These are phyloP conservation scores for Exophiala sp. DNA, from an alignment of 2,329 filamentous ascomycete genomes.

Conservation along the genomic window DNA sequence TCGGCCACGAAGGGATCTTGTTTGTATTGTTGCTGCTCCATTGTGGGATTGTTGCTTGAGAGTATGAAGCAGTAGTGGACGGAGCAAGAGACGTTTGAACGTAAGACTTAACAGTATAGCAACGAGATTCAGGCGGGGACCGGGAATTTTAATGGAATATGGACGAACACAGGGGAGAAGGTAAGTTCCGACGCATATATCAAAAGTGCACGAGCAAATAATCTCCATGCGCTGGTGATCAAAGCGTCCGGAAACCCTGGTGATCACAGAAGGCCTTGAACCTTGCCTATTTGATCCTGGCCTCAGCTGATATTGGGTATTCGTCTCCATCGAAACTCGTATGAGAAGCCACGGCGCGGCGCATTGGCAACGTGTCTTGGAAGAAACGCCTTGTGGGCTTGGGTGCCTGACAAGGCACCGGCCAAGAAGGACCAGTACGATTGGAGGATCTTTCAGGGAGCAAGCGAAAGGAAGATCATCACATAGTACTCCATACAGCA, in stretches of 20 bases:
- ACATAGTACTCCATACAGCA: too few species aligned
- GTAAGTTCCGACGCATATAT: neutral
- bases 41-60: constrained; percentile 3
- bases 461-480: too few species aligned
- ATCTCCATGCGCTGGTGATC: constrained; percentile 2
- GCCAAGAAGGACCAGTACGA: too few species aligned
- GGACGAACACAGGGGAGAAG: neutral
- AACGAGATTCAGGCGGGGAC: neutral
- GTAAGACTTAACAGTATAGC: neutral
- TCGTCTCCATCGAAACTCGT: too few species aligned
- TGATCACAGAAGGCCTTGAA: neutral
- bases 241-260: neutral
- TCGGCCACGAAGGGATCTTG: neutral
- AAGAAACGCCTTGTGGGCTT: too few species aligned
- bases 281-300: too few species aligned
- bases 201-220: neutral
- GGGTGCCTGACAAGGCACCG: too few species aligned
- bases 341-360: too few species aligned
- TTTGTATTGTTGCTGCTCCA: constrained; percentile 3
- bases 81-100: neutral
- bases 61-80: neutral
- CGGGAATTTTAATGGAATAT: neutral
- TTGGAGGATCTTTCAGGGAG: too few species aligned
- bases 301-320: too few species aligned
- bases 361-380: too few species aligned